phyloP scores from a whole-genome alignment of 257 asterid species.

The Ajuga chamaepitys region DNA sequence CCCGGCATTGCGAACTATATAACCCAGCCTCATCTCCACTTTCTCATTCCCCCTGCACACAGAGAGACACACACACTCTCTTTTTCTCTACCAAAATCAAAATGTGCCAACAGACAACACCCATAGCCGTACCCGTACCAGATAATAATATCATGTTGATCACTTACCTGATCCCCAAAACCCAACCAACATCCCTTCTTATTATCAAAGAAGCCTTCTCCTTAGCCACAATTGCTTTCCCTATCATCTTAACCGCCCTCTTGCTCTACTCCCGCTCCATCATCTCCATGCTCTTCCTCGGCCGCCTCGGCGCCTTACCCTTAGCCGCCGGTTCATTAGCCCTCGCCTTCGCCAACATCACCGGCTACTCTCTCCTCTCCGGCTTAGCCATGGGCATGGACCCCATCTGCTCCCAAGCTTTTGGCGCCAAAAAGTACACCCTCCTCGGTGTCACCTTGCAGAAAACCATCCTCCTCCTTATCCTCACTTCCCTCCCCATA shows the following conservation, averaged over 20 bases:
- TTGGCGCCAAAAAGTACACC: constrained; percentile 41
- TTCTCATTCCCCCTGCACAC: too few species aligned
- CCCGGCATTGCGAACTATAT: too few species aligned
- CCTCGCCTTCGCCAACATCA: constrained; percentile 42
- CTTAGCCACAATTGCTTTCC: constrained; percentile 31
- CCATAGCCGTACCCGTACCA: too few species aligned
- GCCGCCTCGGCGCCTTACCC: constrained; percentile 39
- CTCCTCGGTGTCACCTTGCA: constrained; percentile 40
- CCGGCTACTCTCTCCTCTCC: constrained; percentile 53
- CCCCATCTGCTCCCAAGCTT: constrained; percentile 61
- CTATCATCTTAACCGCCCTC: constrained; percentile 44
- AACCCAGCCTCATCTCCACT: too few species aligned
- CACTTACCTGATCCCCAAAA: too few species aligned
- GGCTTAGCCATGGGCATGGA: constrained; percentile 64
- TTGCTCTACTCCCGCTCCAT: constrained; percentile 47
- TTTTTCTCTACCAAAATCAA: too few species aligned
- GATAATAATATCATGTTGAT: too few species aligned
- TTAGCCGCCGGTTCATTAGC: constrained; percentile 55
- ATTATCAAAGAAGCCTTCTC: too few species aligned
- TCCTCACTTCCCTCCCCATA: constrained; percentile 33
- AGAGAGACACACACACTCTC: too few species aligned
- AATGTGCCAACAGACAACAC: too few species aligned
- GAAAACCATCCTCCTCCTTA: constrained; percentile 32
- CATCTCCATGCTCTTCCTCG: constrained; percentile 51
- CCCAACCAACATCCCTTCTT: too few species aligned